Evolutionary conservation across 2,329 filamentous ascomycete genomes (phyloP).

Genomic region (Paracamarosporium sp.): DNA sequence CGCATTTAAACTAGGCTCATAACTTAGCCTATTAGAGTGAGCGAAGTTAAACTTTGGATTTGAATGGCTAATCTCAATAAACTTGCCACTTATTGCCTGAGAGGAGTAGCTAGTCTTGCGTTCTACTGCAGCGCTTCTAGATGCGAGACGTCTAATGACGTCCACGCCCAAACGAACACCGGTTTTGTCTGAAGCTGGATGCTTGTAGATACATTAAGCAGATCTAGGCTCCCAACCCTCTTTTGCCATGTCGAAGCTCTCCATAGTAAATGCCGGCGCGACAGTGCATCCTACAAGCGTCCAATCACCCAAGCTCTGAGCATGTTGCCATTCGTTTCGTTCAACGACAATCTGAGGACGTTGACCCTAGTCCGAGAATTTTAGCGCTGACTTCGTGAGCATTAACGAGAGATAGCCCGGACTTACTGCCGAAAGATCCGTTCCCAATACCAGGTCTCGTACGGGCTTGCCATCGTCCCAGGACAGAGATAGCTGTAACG

Average conservation of each 20-base stretch:
- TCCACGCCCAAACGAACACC: neutral
- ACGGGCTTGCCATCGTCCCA: slow-evolving; percentile 49
- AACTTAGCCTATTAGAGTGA: too few species aligned
- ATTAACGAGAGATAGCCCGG: neutral
- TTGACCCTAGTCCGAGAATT: slow-evolving; percentile 45
- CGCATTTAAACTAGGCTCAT: too few species aligned
- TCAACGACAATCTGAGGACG: slow-evolving; percentile 54
- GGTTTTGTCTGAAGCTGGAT: too few species aligned
- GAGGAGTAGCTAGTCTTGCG: too few species aligned
- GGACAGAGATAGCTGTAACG: slow-evolving; percentile 55
- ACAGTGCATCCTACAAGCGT: slow-evolving; percentile 53
- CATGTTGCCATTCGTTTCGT: slow-evolving; percentile 56
- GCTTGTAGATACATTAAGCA: neutral
- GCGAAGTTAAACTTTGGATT: too few species aligned
- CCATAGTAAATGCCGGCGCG: slow-evolving; percentile 23
- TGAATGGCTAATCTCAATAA: too few species aligned
- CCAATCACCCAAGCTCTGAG: slow-evolving; percentile 55
- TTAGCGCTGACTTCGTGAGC: slow-evolving; percentile 36
- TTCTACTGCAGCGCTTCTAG: neutral
- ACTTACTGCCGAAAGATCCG: slow-evolving; percentile 1
- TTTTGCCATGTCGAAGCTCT: slow-evolving; percentile 25
- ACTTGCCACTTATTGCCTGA: too few species aligned
- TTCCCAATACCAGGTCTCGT: slow-evolving; percentile 44
- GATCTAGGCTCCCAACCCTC: slow-evolving; percentile 21
- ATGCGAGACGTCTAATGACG: neutral